A percentile compares a stretch with the other conserved stretches of the same genome.
phyloP scores from a whole-genome alignment of 352 stramenopile species.

The Phytophthora tentaculata region DNA sequence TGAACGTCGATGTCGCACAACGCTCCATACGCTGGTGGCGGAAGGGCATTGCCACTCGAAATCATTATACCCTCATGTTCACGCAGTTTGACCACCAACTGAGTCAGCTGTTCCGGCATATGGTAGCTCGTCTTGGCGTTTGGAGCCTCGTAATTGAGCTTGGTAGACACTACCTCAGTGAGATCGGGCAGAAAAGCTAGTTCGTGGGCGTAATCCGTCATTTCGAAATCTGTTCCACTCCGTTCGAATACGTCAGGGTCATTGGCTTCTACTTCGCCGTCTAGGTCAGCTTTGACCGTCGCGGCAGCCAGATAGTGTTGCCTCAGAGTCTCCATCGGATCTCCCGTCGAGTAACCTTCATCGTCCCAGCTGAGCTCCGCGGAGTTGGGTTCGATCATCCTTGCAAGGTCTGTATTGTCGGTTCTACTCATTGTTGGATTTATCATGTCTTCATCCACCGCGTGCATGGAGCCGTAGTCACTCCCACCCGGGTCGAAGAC shows the following conservation, averaged over 20 bases:
- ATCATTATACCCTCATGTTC: not conserved
- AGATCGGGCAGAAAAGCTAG: not conserved
- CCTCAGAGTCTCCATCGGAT: no score
- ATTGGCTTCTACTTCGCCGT: not conserved
- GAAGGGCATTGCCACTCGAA: not conserved
- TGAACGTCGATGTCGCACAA: constrained; percentile 4
- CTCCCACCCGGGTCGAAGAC: no score
- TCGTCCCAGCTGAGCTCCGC: no score
- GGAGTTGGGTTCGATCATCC: no score
- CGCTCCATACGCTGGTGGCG: not conserved
- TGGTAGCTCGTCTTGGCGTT: not conserved
- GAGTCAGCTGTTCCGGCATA: not conserved
- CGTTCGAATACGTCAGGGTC: not conserved
- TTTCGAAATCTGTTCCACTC: not conserved
- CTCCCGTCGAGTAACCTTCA: no score
- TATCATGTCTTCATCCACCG: no score
- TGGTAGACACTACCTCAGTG: not conserved
- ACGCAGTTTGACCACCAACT: not conserved
- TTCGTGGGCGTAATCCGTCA: not conserved
- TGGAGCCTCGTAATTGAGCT: not conserved
- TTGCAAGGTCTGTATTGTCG: no score
- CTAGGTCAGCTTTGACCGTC: not conserved
- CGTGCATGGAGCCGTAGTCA: no score
- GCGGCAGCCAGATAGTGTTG: no score
- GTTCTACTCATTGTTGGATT: no score